These are phyloP conservation scores for Boletus reticulatus DNA, from an alignment of 768 basidiomycete genomes.

Conservation along the genomic window DNA sequence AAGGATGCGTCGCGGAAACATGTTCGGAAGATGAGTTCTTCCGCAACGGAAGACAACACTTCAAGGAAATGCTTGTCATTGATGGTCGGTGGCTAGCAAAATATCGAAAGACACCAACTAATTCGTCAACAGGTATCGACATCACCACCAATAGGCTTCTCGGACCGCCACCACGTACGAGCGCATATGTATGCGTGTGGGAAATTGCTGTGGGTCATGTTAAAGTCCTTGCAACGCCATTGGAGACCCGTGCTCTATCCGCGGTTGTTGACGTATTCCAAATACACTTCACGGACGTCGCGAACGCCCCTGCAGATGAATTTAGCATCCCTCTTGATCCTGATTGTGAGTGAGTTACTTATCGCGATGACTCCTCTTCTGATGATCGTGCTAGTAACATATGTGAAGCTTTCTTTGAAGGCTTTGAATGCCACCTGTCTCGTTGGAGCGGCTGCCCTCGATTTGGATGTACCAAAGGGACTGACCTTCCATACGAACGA, in stretches of 20 bases:
- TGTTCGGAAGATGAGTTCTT: constrained; percentile 44
- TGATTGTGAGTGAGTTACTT: constrained; percentile 56
- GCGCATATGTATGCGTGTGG: constrained; percentile 93
- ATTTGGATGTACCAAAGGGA: constrained; percentile 56
- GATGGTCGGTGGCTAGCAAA: constrained; percentile 37
- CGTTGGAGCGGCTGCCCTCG: constrained; percentile 50
- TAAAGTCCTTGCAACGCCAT: constrained; percentile 53
- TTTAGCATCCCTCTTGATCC: constrained; percentile 64
- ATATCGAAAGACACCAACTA: neutral
- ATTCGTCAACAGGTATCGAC: constrained; percentile 53
- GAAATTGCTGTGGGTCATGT: constrained; percentile 73
- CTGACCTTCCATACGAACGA: constrained; percentile 72
- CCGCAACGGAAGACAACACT: constrained; percentile 13
- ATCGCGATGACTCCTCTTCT: neutral
- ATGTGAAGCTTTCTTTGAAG: constrained; percentile 65
- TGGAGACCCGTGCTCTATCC: constrained; percentile 48
- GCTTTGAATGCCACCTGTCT: constrained; percentile 55
- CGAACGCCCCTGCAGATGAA: constrained; percentile 78
- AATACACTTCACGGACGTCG: constrained; percentile 67
- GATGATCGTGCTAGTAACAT: constrained; percentile 60
- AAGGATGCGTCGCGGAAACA: constrained; percentile 47
- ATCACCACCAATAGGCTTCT: constrained; percentile 85
- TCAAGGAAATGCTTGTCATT: constrained; percentile 43
- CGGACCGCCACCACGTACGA: constrained; percentile 79
- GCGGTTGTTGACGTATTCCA: constrained; percentile 58